Percentiles rank a stretch among this genome's conserved stretches.
These are phyloP conservation scores for Podospora pseudopauciseta DNA, from an alignment of 495 filamentous ascomycete genomes.

Conservation along the genomic window DNA sequence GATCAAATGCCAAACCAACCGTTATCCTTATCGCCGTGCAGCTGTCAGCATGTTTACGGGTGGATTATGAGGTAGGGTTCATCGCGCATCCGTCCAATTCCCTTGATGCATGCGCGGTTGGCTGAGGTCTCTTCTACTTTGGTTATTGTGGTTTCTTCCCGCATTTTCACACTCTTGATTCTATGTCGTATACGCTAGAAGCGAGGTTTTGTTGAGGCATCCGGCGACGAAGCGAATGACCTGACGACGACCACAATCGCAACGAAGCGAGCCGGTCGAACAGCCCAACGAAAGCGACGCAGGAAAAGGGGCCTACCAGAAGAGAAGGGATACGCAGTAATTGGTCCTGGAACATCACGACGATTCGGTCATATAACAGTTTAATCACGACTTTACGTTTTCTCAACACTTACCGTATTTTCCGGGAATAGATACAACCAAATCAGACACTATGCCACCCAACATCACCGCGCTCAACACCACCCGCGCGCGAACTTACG, in stretches of 20 bases:
- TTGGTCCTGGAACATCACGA: neutral
- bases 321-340: neutral
- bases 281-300: neutral
- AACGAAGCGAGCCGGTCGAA: neutral
- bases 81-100: neutral
- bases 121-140: neutral
- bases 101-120: neutral
- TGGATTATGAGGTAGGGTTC: neutral
- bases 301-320: neutral
- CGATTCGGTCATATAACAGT: neutral
- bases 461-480: constrained; percentile 34
- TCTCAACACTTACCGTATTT: neutral
- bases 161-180: neutral
- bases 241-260: neutral
- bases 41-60: neutral
- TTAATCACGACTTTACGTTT: neutral
- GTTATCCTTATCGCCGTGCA: neutral
- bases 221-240: neutral
- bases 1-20: neutral
- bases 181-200: neutral
- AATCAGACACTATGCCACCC: constrained; percentile 19
- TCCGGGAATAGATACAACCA: neutral
- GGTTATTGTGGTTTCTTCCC: neutral
- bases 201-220: neutral
- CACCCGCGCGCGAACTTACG: constrained; percentile 55